Base-by-base conservation (phyloP, 139 green algal species). In the Yamagishiella unicocca region DNA sequence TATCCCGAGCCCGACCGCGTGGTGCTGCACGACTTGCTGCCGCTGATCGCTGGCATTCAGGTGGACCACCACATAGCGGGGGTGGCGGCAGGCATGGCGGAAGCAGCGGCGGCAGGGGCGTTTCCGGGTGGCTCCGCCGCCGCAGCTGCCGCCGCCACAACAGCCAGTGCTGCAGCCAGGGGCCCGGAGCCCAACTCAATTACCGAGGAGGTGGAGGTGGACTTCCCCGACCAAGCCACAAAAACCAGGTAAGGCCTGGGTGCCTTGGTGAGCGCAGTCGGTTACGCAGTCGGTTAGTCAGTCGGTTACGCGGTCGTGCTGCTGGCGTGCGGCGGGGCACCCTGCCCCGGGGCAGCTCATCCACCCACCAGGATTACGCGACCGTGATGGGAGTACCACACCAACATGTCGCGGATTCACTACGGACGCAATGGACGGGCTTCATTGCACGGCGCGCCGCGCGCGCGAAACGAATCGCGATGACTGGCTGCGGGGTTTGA, bases 11-110 rank as follows among this genome's bases (percentile, higher is more conserved):
- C 89, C 22, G 84, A 89, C 62, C 35, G 12, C 2, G n/a, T 12
- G 2, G 72, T 90, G 17, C 84, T 92, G 62, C 71, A 77, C 24
- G 79, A 92, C 73, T 35, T 92, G 46, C 80, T 92, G 64, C 89
- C 89, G 8, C 24, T 92, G 50, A 38, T 90, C 78, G 78, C 77
- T 0, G 67, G 42, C 17, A 21, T 38, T 0, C 38, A 46, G 12
- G 29, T 90, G 40, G 78, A 87, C 21, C 67, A 72, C 74, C 54
- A 90, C 66, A 50, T 40, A 0, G 58, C 75, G 2, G 27, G 64
- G 4, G n/a, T 72, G 31, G 38, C 46, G 53, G 85, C 79, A 29
- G 61, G 43, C 1, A 5, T n/a, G 72, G 74, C 33, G 42, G 58
- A 25, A 25, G 71, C 27, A 24, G 55, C 24, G 9, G 45, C 84